A percentile compares a stretch with the other conserved stretches of the same genome.
These are phyloP conservation scores for Aristolochia californica DNA, from an alignment of 164 flowering plant genomes.

Conservation along the genomic window DNA sequence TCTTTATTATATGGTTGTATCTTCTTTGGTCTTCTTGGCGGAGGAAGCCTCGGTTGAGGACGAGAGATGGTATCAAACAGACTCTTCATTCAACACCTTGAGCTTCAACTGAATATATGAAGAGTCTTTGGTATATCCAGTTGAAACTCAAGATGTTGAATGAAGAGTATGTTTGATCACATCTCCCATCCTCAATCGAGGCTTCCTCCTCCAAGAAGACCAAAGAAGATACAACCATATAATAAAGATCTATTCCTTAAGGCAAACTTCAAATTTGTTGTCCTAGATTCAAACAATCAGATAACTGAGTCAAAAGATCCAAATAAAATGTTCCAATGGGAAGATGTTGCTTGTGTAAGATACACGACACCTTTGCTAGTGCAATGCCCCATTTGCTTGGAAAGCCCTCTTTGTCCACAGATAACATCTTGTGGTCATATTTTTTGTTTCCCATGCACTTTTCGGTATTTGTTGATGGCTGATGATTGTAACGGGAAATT, in stretches of 20 bases:
- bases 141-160: too few species aligned
- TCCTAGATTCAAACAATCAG: conserved; percentile 55
- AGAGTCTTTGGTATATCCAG: too few species aligned
- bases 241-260: conserved; percentile 88
- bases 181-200: conserved; percentile 60
- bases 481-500: conserved; percentile 52
- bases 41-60: conserved; percentile 49
- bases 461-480: conserved; percentile 66
- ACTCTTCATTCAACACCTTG: conserved; percentile 47
- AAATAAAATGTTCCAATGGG: conserved; percentile 87
- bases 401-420: conserved; percentile 79
- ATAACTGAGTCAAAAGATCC: conserved; percentile 56
- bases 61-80: conserved; percentile 70
- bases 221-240: conserved; percentile 62
- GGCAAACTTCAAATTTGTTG: conserved; percentile 88
- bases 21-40: conserved; percentile 53
- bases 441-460: conserved; percentile 89
- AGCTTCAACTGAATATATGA: conserved; percentile 90
- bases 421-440: conserved; percentile 97
- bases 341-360: conserved; percentile 71
- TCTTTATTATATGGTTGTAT: conserved; percentile 84
- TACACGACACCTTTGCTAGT: conserved; percentile 60
- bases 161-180: conserved; percentile 75
- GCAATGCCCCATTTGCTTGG: conserved; percentile 94
- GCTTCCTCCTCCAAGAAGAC: conserved; percentile 53